Evolutionary conservation across 495 filamentous ascomycete species (phyloP).

Genomic region (Lasiosphaeriaceae sp.): DNA sequence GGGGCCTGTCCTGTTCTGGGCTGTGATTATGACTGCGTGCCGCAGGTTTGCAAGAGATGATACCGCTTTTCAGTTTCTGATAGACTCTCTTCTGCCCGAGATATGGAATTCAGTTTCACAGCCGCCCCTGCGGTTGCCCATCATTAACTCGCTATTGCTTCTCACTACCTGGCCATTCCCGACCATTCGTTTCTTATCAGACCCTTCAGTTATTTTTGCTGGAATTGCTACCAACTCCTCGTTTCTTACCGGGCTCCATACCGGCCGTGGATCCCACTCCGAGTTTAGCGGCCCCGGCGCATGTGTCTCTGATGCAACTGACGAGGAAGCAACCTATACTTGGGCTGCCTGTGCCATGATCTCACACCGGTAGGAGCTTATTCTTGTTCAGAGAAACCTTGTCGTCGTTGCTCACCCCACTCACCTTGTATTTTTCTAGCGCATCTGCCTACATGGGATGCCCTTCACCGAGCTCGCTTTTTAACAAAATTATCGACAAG

Average conservation of each 20-base stretch:
- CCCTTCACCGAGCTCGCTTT: constrained; percentile 35
- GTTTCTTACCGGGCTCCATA: constrained; percentile 39
- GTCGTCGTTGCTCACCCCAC: too few species aligned
- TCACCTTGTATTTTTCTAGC: constrained; percentile 1
- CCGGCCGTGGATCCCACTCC: constrained; percentile 36
- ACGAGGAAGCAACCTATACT: constrained; percentile 42
- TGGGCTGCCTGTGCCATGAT: constrained; percentile 45
- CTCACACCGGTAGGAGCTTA: constrained; percentile 33
- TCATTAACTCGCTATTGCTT: constrained; percentile 41
- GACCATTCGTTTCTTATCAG: constrained; percentile 38
- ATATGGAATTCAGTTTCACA: constrained; percentile 32
- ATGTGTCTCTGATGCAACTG: constrained; percentile 29
- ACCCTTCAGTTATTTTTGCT: constrained; percentile 39
- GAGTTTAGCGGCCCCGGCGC: constrained; percentile 31
- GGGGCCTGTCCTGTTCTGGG: constrained; percentile 40
- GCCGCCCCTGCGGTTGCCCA: constrained; percentile 31
- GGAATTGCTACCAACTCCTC: constrained; percentile 38
- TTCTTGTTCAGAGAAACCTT: not conserved
- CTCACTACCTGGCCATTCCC: constrained; percentile 42
- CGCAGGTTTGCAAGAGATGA: constrained; percentile 39
- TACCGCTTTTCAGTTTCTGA: constrained; percentile 37
- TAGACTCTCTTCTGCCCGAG: constrained; percentile 35
- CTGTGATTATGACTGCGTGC: constrained; percentile 40
- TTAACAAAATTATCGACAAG: constrained; percentile 40
- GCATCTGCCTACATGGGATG: constrained; percentile 36